Conservation (phyloP, 306 rosid species). For the Gleditsia sinensis region DNA sequence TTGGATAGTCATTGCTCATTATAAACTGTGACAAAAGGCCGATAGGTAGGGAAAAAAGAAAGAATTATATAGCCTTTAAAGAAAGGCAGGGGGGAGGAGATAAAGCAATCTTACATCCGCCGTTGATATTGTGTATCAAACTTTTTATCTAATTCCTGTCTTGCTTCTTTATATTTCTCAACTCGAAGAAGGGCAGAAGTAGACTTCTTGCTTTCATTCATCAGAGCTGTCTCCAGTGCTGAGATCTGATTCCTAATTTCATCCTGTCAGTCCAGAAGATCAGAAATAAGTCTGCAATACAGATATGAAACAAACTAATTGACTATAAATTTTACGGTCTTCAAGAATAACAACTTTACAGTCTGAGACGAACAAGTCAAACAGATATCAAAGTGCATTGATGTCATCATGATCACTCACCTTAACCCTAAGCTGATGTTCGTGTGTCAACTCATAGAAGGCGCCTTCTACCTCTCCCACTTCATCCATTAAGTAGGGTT, state of each 20-base stretch:
- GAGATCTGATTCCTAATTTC: constrained; percentile 70
- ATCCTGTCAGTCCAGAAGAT: constrained; percentile 58
- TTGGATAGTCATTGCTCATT: constrained; percentile 9
- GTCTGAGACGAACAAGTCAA: constrained; percentile 6
- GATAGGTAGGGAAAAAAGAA: background rate
- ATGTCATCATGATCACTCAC: constrained; percentile 43
- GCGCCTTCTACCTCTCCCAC: constrained; percentile 67
- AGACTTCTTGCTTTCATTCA: constrained; percentile 57
- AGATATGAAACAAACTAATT: constrained; percentile 26
- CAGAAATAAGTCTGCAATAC: constrained; percentile 19
- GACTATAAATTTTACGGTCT: background rate
- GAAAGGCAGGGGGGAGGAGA: background rate
- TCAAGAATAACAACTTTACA: constrained; percentile 22
- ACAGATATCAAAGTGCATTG: background rate
- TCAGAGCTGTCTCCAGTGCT: constrained; percentile 61
- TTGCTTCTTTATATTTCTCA: constrained; percentile 76
- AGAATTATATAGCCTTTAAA: constrained; percentile 21
- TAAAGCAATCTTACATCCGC: constrained; percentile 60
- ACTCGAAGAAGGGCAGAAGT: constrained; percentile 54
- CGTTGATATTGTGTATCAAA: constrained; percentile 82
- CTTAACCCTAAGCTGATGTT: constrained; percentile 66
- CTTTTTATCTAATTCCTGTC: constrained; percentile 75
- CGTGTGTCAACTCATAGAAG: constrained; percentile 59
- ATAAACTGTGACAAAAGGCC: constrained; percentile 18
- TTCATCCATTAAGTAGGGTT: constrained; percentile 65